phyloP scores from a whole-genome alignment of 2,329 filamentous ascomycete genomes.

The Fusarium verticillioides region DNA sequence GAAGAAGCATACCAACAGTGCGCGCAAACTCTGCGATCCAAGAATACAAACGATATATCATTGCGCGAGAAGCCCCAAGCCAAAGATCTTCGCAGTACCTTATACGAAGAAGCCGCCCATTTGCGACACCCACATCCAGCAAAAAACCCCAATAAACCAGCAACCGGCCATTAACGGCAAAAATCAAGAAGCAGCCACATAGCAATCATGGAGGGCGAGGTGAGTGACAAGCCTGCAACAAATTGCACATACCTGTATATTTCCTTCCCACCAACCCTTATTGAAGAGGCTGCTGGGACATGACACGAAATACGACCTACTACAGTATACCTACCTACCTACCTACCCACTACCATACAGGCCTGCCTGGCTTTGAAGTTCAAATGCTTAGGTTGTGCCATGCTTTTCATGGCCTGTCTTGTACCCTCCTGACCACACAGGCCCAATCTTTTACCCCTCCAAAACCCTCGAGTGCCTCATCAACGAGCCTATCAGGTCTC shows the following conservation, averaged over 20 bases:
- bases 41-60: neutral
- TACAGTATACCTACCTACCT: neutral
- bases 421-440: constrained; percentile 24
- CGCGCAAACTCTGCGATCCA: neutral
- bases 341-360: neutral
- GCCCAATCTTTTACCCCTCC: constrained; percentile 40
- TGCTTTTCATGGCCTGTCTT: constrained; percentile 16
- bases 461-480: constrained; percentile 38
- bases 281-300: neutral
- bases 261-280: neutral
- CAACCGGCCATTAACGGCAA: constrained; percentile 18
- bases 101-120: constrained; percentile 14
- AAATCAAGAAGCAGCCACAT: constrained; percentile 16
- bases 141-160: constrained; percentile 17
- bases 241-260: neutral
- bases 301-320: neutral
- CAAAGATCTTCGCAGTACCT: constrained; percentile 2
- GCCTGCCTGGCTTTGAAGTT: constrained; percentile 18
- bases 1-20: constrained; percentile 11
- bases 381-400: constrained; percentile 11
- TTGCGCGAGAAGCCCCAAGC: constrained; percentile 6
- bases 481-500: constrained; percentile 26
- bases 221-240: constrained; percentile 29
- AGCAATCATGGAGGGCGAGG: constrained; percentile 43
- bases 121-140: constrained; percentile 30